phyloP scores from a whole-genome alignment of 495 filamentous ascomycete species.

The Penicillium pulvis region DNA sequence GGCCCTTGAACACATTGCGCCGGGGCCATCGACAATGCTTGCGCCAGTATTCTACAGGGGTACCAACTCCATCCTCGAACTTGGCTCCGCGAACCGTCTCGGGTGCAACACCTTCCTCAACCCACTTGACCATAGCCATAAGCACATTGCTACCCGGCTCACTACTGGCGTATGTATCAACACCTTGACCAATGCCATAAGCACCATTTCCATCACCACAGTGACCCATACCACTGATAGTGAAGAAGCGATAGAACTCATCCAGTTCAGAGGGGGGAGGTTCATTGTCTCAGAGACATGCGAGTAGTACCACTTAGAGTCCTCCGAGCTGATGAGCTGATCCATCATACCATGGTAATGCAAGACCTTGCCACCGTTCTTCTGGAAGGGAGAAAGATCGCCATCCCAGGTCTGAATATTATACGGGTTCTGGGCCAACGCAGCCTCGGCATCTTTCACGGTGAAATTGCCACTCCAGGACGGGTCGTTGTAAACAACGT shows the following conservation, averaged over 20 bases:
- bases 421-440: conserved; percentile 41
- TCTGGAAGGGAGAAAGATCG: conserved; percentile 45
- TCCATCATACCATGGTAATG: conserved; percentile 54
- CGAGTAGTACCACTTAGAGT: conserved; percentile 47
- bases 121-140: conserved; percentile 61
- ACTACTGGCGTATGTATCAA: conserved; percentile 26
- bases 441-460: conserved; percentile 35
- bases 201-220: conserved; percentile 56
- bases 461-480: conserved; percentile 39
- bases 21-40: conserved; percentile 45
- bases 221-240: conserved; percentile 59
- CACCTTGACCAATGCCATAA: conserved; percentile 50
- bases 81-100: conserved; percentile 56
- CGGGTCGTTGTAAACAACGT: conserved; percentile 56
- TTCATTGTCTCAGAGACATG: conserved; percentile 49
- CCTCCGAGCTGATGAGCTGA: conserved; percentile 44
- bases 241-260: conserved; percentile 62
- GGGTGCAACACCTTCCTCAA: conserved; percentile 58
- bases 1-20: conserved; percentile 37
- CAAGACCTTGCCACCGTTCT: conserved; percentile 47
- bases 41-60: conserved; percentile 36
- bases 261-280: conserved; percentile 44
- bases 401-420: conserved; percentile 53
- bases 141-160: conserved; percentile 49
- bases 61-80: conserved; percentile 35